Base-by-base conservation (phyloP, 2,329 filamentous ascomycete genomes). In the Fusarium nodosum region DNA sequence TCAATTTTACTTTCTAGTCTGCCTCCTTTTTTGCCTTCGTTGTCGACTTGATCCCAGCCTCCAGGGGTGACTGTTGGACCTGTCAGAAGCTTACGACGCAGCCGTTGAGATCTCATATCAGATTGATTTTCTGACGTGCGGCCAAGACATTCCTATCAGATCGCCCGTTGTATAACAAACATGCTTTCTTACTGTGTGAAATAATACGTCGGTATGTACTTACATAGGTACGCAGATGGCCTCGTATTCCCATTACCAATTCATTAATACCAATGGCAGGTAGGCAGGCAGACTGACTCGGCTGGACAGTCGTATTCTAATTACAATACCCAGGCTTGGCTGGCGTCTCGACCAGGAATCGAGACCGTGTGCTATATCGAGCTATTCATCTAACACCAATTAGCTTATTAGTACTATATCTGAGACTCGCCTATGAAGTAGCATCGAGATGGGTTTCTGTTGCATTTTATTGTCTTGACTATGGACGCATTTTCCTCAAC, bases 1-100 rank as follows among this genome's bases (percentile, higher is more conserved):
- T 69, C 56, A 66, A 71, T 62, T 69, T 69, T 71, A 56, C 59
- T 55, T 61, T 56, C 51, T 30, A 44, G 38, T 38, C 42, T 20
- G 22, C 44, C 61, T 47, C 62, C 47, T 56, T 48, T 64, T 56
- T 54, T 50, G 15, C 36, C 56, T 62, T 69, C 26, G 60, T 42
- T 34, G 44, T 48, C 22, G 31, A 52, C 47, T 28, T 38, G 42
- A 38, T 38, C 31, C 34, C 24, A 28, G 47, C 18, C 18, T 38
- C 20, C 48, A 39, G 26, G 48, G 44, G 26, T 46, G 52, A 22
- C 42, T 46, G 26, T 30, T 45, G 42, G 51, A 34, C 44, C 33
- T 34, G 24, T 31, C n/a, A 16, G 41, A 44, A 48, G 47, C 57
- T 57, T 45, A 41, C 45, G 41, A 66, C 51, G 28, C 44, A 47